A percentile compares a stretch with the other conserved stretches of the same genome.
Conservation (phyloP, 106 monocot species). For the Dendrobium chrysotoxum region DNA sequence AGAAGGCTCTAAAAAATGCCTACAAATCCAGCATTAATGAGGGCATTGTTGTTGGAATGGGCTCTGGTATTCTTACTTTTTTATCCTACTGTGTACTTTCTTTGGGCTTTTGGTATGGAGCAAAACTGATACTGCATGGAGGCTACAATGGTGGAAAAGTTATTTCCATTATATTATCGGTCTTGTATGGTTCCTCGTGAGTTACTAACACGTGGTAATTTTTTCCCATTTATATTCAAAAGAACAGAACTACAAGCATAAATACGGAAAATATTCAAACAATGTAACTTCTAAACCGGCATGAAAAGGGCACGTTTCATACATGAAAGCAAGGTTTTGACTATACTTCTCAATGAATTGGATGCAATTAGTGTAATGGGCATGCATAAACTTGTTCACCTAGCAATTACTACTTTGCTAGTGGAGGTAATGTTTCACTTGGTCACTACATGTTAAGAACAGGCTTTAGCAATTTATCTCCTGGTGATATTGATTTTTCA, state of each 20-base stretch:
- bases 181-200: slow-evolving; percentile 51
- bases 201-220: slow-evolving; percentile 1
- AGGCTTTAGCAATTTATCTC: no score
- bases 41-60: slow-evolving; percentile 27
- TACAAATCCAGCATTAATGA: slow-evolving; percentile 31
- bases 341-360: no score
- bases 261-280: no score
- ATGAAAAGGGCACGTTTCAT: no score
- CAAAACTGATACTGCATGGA: slow-evolving; percentile 41
- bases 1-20: slow-evolving; percentile 18
- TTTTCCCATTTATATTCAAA: neutral
- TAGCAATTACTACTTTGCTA: no score
- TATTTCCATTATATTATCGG: slow-evolving; percentile 38
- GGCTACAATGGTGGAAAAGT: slow-evolving; percentile 60
- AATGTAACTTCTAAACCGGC: no score
- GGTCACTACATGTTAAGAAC: no score
- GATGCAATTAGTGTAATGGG: no score
- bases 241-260: neutral
- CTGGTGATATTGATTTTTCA: no score
- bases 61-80: slow-evolving; percentile 27
- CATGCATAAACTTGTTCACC: no score
- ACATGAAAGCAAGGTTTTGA: no score
- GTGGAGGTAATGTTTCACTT: no score
- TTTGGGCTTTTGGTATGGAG: slow-evolving; percentile 64
- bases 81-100: slow-evolving; percentile 41